These are phyloP conservation scores for Kodamaea plutei DNA, from an alignment of 1,139 yeast species.

Conservation along the genomic window DNA sequence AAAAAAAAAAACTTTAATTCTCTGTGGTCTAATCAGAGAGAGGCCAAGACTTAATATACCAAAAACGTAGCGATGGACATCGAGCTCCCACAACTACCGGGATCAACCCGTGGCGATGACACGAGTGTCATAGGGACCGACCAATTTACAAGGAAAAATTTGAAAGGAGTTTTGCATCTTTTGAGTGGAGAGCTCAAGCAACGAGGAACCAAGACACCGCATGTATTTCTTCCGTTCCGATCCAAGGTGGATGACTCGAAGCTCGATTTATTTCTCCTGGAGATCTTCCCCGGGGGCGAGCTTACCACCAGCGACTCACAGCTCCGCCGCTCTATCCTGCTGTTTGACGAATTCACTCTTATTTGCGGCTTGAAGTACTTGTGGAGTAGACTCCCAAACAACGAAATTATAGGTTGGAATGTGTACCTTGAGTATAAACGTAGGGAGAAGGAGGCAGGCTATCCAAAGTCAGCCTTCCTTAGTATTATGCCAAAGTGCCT, in stretches of 20 bases:
- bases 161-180: constrained; percentile 59
- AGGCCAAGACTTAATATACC: no score
- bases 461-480: constrained; percentile 70
- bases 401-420: constrained; percentile 83
- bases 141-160: constrained; percentile 59
- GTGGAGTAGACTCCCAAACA: constrained; percentile 81
- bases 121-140: constrained; percentile 17
- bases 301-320: constrained; percentile 31
- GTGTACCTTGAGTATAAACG: constrained; percentile 68
- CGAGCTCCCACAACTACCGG: constrained; percentile 17
- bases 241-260: constrained; percentile 58
- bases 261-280: constrained; percentile 48
- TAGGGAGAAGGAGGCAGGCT: constrained; percentile 59
- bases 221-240: constrained; percentile 64
- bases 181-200: constrained; percentile 63
- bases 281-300: constrained; percentile 53
- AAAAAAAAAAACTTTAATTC: no score
- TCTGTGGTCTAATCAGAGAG: no score
- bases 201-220: constrained; percentile 56
- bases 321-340: constrained; percentile 33
- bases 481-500: constrained; percentile 81
- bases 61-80: constrained; percentile 9
- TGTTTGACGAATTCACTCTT: constrained; percentile 62
- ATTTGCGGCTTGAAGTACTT: constrained; percentile 73
- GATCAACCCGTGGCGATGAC: constrained; percentile 5